These are phyloP conservation scores for Pichia sp. DNA, from an alignment of 1,139 yeast genomes.

Conservation along the genomic window DNA sequence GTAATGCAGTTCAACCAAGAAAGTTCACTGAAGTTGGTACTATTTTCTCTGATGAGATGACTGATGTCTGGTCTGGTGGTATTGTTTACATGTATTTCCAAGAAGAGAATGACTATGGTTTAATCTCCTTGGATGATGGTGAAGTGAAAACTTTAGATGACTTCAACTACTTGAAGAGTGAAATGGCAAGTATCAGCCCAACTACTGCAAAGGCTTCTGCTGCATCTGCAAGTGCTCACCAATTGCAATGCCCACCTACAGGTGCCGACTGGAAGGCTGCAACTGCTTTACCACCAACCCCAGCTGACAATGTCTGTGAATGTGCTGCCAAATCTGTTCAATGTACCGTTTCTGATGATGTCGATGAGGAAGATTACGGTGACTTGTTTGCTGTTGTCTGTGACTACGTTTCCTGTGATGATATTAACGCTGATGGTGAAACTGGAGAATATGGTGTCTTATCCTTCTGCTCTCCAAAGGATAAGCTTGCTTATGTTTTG, in stretches of 20 bases:
- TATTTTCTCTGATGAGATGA: constrained; percentile 54
- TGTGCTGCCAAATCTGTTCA: constrained; percentile 46
- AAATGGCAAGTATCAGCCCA: constrained; percentile 51
- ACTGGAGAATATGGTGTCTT: constrained; percentile 56
- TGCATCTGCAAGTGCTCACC: constrained; percentile 35
- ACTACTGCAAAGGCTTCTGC: constrained; percentile 46
- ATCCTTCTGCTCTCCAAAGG: constrained; percentile 59
- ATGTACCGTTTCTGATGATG: constrained; percentile 49
- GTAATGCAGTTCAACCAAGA: constrained; percentile 59
- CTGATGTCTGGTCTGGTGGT: constrained; percentile 85
- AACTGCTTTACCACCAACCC: constrained; percentile 69
- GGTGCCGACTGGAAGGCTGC: constrained; percentile 51
- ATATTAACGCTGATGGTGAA: constrained; percentile 54
- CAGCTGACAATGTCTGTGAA: constrained; percentile 52
- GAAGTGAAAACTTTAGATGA: constrained; percentile 56
- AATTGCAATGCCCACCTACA: constrained; percentile 46
- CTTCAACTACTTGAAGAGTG: constrained; percentile 45
- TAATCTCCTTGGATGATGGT: constrained; percentile 39
- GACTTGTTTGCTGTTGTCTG: constrained; percentile 54
- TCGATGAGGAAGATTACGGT: constrained; percentile 44
- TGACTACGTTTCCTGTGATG: constrained; percentile 42
- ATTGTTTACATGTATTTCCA: constrained; percentile 77
- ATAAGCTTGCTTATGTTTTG: constrained; percentile 55
- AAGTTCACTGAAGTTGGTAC: constrained; percentile 64
- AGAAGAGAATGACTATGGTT: constrained; percentile 68